Percentiles rank a stretch among this genome's conserved stretches.
Conservation (phyloP, 495 filamentous ascomycete species). For the Pseudomonodictys pantanalensis region DNA sequence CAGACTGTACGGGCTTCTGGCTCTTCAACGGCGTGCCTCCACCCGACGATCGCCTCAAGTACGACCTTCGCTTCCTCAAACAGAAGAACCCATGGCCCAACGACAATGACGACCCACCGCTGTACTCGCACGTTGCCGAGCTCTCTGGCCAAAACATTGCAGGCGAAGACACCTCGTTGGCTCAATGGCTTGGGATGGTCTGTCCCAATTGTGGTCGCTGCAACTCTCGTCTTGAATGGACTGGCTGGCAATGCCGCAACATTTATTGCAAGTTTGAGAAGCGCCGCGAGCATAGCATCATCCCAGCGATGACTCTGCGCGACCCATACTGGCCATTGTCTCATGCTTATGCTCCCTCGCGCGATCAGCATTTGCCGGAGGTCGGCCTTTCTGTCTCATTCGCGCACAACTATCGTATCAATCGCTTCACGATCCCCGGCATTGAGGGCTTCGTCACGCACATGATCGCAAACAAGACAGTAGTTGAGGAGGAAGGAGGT, state of each 20-base stretch:
- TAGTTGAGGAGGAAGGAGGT: conserved; percentile 53
- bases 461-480: conserved; percentile 53
- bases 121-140: conserved; percentile 43
- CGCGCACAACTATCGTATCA: conserved; percentile 39
- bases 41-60: conserved; percentile 44
- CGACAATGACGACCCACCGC: conserved; percentile 41
- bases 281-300: conserved; percentile 38
- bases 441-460: conserved; percentile 61
- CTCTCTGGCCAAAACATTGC: conserved; percentile 39
- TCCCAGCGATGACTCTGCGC: conserved; percentile 42
- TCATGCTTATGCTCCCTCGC: conserved; percentile 15
- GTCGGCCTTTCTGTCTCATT: conserved; percentile 42
- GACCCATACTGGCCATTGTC: conserved; percentile 38
- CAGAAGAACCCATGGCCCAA: conserved; percentile 43
- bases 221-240: conserved; percentile 60
- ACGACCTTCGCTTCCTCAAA: conserved; percentile 58
- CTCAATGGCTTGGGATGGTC: conserved; percentile 63
- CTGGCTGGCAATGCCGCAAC: conserved; percentile 60
- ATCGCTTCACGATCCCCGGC: conserved; percentile 37
- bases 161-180: conserved; percentile 39
- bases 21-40: conserved; percentile 33
- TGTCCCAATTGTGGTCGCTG: conserved; percentile 70
- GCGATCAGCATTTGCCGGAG: conserved; percentile 36
- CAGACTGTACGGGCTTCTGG: conserved; percentile 56
- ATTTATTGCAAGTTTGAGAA: conserved; percentile 49